Evolutionary conservation across 2,329 filamentous ascomycete species (phyloP), one percentile per base, ranked within the genome.

Genomic region (Phaeosphaeria sp.): DNA sequence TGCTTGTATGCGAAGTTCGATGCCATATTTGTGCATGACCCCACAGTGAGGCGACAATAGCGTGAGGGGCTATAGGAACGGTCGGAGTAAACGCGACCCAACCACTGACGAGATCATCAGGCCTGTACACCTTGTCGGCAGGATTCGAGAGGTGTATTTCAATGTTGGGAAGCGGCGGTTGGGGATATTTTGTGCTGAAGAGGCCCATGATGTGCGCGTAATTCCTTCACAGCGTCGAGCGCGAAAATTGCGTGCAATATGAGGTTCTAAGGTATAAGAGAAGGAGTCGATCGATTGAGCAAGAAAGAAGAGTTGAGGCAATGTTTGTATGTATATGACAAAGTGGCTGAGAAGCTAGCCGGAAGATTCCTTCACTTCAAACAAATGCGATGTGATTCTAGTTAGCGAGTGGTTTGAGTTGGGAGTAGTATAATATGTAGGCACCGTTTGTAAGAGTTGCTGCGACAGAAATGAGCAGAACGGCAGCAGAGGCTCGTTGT

Each of bases 11-110:
- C 9, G 44, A 53, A 11, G 30, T 36, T 13, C 66, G 62, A 11
- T 69, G 58, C 66, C 68, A 72, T 17, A 63, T 57, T 21, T 57
- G 43, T 2, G 64, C 66, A 24, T 65, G 42, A 6, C 70, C 70
- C 56, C 66, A 71, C 3, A 73, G 56, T 1, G 62, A 59, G 8
- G 69, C 57, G 39, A 68, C 64, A 25, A 73, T 39, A 21, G 60
- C 63, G 8, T 58, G 54, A 1, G 70, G 67, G 6, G 39, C 57
- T 6, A 69, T 59, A 1, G 58, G 54, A 2, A 55, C 49, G 11
- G 61, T 51, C 4, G 64, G 62, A 6, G 45, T 53, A 24, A 73
- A 36, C 15, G 51, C 48, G 15, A 73, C 39, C 21, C 61, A 49
- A 2, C 69, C 69, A 2, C 53, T 56, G 13, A 71, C 57, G 1